A percentile compares a stretch with the other conserved stretches of the same genome.
Evolutionary conservation across 1,284 basidiomycete genomes (phyloP).

Genomic region (Irpex sp.): DNA sequence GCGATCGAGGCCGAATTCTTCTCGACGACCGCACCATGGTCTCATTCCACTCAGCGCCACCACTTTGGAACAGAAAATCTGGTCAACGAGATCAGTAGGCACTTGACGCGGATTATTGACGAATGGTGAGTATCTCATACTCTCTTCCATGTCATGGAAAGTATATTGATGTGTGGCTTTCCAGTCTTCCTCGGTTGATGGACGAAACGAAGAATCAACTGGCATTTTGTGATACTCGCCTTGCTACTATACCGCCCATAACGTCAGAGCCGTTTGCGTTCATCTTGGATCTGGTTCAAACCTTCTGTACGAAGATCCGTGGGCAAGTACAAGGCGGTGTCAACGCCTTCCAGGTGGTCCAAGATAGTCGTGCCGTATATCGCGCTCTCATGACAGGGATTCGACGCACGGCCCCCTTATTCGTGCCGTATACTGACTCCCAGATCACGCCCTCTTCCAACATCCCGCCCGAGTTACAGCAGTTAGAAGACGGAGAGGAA

Average conservation of each 20-base stretch:
- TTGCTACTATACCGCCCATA: slow-evolving; percentile 40
- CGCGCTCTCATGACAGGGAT: slow-evolving; percentile 32
- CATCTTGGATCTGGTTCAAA: slow-evolving; percentile 40
- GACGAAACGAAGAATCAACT: slow-evolving; percentile 36
- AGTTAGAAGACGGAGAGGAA: slow-evolving; percentile 7
- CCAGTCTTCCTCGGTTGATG: slow-evolving; percentile 37
- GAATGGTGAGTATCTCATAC: slow-evolving; percentile 37
- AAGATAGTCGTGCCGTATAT: slow-evolving; percentile 32
- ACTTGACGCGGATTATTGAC: slow-evolving; percentile 51
- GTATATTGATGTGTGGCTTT: slow-evolving; percentile 17
- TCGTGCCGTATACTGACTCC: slow-evolving; percentile 8
- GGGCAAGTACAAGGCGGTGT: slow-evolving; percentile 34
- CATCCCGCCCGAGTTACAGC: not conserved
- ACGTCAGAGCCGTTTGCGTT: slow-evolving; percentile 41
- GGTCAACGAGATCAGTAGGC: slow-evolving; percentile 45
- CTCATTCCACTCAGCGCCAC: slow-evolving; percentile 32
- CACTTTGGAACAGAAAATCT: slow-evolving; percentile 58
- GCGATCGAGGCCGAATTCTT: slow-evolving; percentile 44
- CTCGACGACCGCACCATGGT: slow-evolving; percentile 48
- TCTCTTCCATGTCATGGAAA: not conserved
- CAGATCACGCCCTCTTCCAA: not conserved
- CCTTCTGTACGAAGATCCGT: slow-evolving; percentile 38
- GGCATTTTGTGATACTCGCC: slow-evolving; percentile 28
- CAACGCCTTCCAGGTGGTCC: slow-evolving; percentile 32
- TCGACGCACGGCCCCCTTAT: slow-evolving; percentile 17